These are phyloP conservation scores for Fragaria ananassa DNA, from an alignment of 306 rosid genomes.

Conservation along the genomic window DNA sequence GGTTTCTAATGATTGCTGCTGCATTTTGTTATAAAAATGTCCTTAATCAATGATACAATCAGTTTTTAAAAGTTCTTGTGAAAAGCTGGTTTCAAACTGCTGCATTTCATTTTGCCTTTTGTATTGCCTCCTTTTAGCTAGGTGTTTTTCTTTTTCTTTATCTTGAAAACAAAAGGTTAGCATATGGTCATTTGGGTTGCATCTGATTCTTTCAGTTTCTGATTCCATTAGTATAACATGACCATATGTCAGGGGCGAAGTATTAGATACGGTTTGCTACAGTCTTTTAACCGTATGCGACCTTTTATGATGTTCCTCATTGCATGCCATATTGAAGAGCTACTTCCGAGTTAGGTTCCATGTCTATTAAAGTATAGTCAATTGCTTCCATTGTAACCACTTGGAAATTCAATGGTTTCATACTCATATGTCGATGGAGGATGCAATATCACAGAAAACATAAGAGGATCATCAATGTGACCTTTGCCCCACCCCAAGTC, in stretches of 20 bases:
- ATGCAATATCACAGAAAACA: not conserved
- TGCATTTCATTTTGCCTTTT: not conserved
- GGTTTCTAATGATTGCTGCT: not conserved
- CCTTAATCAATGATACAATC: not conserved
- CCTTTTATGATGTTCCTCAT: not conserved
- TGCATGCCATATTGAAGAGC: not conserved
- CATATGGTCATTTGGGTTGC: not conserved
- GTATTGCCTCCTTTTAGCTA: not conserved
- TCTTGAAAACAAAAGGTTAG: not conserved
- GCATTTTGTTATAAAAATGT: not conserved
- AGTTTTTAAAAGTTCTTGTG: not conserved
- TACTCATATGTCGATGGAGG: not conserved
- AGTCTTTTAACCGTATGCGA: not conserved
- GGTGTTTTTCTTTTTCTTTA: not conserved
- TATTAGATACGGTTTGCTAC: not conserved
- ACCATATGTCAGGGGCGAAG: not conserved
- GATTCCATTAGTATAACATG: not conserved
- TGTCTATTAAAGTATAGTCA: not conserved
- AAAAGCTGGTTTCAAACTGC: not conserved
- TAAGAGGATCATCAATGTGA: constrained; percentile 2
- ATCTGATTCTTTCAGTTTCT: not conserved
- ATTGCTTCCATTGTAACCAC: not conserved
- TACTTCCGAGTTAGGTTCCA: not conserved
- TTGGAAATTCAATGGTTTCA: not conserved
- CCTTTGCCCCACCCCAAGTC: not conserved